Evolutionary conservation across 441 rosid genomes (phyloP), one percentile per base, ranked within the genome.

Genomic region (Hura crepitans): DNA sequence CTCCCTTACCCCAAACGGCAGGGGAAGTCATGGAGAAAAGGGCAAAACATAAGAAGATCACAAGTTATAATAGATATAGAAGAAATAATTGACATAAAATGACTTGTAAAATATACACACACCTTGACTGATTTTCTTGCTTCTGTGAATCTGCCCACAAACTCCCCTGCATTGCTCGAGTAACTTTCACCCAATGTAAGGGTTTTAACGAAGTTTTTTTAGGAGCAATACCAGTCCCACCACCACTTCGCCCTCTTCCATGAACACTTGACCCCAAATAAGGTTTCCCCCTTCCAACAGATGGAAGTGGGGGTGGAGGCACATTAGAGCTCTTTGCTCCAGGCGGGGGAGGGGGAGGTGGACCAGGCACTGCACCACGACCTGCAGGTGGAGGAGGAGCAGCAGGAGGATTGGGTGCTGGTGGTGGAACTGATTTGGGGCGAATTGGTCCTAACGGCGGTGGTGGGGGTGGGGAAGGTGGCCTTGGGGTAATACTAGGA

Each of bases 161-260:
- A 85, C 99, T 94, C 70, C 99, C 99, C 79, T 86, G 89, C 83
- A 85, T 63, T 73, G 97, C 86, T 70, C 99, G 88, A 66, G 96
- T 89, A 68, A 94, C 97, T 89, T 94, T 94, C 50, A 87, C 91
- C 99, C 99, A 94, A 77, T 94, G 97, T 67, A 92, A 81, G 69
- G 99, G 97, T 82, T 89, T 94, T 69, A 94, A 74, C n/a, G 86
- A 79, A 70, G 88, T 28, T 79, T 73, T 92, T 84, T 86, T 94
- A 43, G 96, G 89, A 54, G 78, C 81, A 75, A 28, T 80, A 79
- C 73, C 60, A 75, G 83, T 68, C 64, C 81, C 90, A 70, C 63
- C 77, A 42, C 79, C 64, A 60, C 73, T 81, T 66, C 97, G 87
- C 45, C 87, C 92, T 84, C 85, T 87, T 75, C 82, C 93, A 46